phyloP scores from a whole-genome alignment of 345 rosid species.

The Brassica rapa region DNA sequence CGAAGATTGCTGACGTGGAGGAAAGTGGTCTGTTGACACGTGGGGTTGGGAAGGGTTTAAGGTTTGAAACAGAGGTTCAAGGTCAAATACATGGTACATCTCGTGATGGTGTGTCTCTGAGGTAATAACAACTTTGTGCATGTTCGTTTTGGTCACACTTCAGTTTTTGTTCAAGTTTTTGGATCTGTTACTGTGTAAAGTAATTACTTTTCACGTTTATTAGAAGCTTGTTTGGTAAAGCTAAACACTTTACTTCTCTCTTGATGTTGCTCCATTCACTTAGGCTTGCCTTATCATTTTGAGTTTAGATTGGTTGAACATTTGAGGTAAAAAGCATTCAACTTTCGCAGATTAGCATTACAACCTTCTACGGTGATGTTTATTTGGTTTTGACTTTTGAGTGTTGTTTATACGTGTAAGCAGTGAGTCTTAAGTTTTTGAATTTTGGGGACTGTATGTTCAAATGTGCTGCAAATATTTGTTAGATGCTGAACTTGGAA shows the following conservation, averaged over 20 bases:
- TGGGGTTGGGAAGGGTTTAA: constrained; percentile 7
- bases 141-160: constrained; percentile 8
- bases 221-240: constrained; percentile 18
- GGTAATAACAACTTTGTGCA: constrained; percentile 18
- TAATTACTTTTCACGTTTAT: constrained; percentile 1
- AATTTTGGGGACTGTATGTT: neutral
- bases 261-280: neutral
- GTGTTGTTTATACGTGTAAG: constrained; percentile 16
- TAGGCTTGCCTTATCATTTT: neutral
- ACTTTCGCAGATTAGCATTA: constrained; percentile 5
- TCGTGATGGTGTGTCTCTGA: constrained; percentile 29
- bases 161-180: neutral
- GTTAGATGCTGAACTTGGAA: neutral
- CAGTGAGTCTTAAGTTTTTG: neutral
- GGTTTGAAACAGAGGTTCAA: neutral
- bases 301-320: neutral
- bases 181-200: constrained; percentile 24
- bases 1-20: constrained; percentile 34
- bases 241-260: neutral
- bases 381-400: constrained; percentile 8
- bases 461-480: neutral
- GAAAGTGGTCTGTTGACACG: constrained; percentile 12
- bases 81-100: neutral
- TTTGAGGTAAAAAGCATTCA: neutral
- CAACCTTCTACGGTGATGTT: constrained; percentile 13